phyloP scores from a whole-genome alignment of 192 early-diverging fungal genomes.

The Mortierella antarctica region DNA sequence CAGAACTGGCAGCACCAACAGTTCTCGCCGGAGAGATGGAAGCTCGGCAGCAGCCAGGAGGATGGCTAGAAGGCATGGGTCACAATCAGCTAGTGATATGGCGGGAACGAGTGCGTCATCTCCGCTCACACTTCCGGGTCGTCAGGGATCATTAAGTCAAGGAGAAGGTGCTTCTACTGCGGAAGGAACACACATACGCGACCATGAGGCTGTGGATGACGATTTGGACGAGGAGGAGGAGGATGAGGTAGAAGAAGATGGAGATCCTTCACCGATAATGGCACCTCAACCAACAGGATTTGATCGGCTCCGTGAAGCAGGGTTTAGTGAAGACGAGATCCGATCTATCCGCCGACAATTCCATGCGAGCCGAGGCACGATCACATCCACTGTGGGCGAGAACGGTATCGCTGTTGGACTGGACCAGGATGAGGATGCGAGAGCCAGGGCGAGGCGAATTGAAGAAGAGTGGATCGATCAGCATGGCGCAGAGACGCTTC shows the following conservation, averaged over 20 bases:
- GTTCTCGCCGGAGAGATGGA: background rate
- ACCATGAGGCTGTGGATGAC: background rate
- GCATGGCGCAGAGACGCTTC: conserved; percentile 60
- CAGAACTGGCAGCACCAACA: background rate
- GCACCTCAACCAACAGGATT: conserved; percentile 59
- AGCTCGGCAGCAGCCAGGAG: conserved; percentile 1
- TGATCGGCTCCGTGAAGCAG: conserved; percentile 66
- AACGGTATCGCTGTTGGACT: conserved; percentile 36
- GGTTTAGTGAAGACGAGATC: conserved; percentile 69
- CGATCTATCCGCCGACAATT: conserved; percentile 64
- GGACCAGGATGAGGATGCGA: conserved; percentile 48
- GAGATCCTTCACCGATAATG: conserved; percentile 53
- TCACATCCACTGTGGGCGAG: conserved; percentile 31
- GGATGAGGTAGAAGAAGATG: background rate
- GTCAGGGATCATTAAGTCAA: background rate
- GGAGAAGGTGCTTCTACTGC: background rate
- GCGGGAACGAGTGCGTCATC: conserved; percentile 15
- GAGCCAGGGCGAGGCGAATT: conserved; percentile 39
- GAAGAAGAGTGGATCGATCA: conserved; percentile 71
- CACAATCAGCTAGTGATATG: conserved; percentile 3
- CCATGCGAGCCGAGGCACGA: conserved; percentile 61
- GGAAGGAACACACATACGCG: background rate
- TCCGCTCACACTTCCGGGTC: conserved; percentile 16
- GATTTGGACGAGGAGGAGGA: background rate
- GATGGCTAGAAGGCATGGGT: background rate